phyloP scores from a whole-genome alignment of 2,329 filamentous ascomycete species.

The Ceratocystis cacaofunesta region DNA sequence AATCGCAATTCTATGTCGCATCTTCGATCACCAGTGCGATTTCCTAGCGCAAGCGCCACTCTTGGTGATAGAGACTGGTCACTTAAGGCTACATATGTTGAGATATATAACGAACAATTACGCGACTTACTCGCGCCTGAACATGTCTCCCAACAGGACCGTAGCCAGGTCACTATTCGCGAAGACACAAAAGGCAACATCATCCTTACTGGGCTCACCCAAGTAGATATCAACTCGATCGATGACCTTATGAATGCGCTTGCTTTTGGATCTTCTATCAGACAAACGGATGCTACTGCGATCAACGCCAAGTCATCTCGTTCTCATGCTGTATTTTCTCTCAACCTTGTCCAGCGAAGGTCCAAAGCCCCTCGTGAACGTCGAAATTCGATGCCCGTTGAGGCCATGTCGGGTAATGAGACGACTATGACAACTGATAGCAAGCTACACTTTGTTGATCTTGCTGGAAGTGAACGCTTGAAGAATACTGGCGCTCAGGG shows the following conservation, averaged over 20 bases:
- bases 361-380: constrained; percentile 53
- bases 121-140: constrained; percentile 80
- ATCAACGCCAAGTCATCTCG: constrained; percentile 97
- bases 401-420: constrained; percentile 57
- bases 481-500: constrained; percentile 96
- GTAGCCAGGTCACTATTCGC: constrained; percentile 71
- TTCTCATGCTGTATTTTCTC: constrained; percentile 90
- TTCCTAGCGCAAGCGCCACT: constrained; percentile 39
- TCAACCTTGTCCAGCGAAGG: constrained; percentile 84
- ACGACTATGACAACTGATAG: constrained; percentile 78
- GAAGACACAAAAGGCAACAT: constrained; percentile 94
- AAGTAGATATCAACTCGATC: constrained; percentile 77
- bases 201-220: constrained; percentile 74
- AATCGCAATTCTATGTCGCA: constrained; percentile 60
- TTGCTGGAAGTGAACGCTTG: constrained; percentile 87
- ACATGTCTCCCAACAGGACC: constrained; percentile 50
- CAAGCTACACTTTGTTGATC: constrained; percentile 96
- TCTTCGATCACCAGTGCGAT: constrained; percentile 63
- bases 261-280: constrained; percentile 83
- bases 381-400: constrained; percentile 71
- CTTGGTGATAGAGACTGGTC: constrained; percentile 67
- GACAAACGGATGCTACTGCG: constrained; percentile 91
- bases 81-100: constrained; percentile 82
- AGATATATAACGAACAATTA: constrained; percentile 96
- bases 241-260: constrained; percentile 82